Evolutionary conservation across 495 filamentous ascomycete species (phyloP).

Genomic region (Neurospora sp.): DNA sequence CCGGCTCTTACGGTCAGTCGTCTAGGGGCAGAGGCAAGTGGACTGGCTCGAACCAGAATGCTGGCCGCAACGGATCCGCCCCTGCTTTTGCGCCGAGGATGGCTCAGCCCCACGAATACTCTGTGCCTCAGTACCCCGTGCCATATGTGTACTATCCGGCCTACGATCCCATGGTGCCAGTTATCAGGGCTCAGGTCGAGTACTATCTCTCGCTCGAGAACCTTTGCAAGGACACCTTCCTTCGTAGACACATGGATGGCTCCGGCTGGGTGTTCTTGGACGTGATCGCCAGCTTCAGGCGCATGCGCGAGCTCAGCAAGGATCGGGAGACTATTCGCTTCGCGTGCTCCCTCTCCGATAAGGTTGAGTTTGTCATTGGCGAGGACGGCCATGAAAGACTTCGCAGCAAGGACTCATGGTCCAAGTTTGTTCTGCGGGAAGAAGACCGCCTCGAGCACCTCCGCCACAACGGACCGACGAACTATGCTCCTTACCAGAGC

Average conservation of each 20-base stretch:
- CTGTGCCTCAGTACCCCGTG: conserved; percentile 7
- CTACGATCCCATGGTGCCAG: conserved; percentile 13
- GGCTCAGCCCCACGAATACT: conserved; percentile 10
- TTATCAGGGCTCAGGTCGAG: conserved; percentile 57
- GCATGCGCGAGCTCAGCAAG: conserved; percentile 61
- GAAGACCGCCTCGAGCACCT: conserved; percentile 33
- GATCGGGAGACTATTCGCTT: conserved; percentile 60
- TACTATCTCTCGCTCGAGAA: conserved; percentile 98
- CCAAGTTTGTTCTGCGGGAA: conserved; percentile 65
- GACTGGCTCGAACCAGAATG: conserved; percentile 6
- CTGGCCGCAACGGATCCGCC: conserved; percentile 10
- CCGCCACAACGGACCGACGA: conserved; percentile 31
- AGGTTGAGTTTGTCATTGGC: conserved; percentile 58
- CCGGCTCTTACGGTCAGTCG: conserved; percentile 9
- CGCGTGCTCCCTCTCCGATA: conserved; percentile 59
- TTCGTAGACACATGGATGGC: conserved; percentile 86
- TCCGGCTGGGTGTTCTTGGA: conserved; percentile 79
- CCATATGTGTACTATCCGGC: conserved; percentile 9
- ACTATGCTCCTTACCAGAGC: conserved; percentile 3
- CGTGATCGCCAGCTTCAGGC: conserved; percentile 73
- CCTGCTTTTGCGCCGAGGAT: conserved; percentile 10
- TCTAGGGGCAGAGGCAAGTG: conserved; percentile 19
- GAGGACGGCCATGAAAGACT: conserved; percentile 70
- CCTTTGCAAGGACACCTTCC: conserved; percentile 84
- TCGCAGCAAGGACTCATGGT: conserved; percentile 67